These are phyloP conservation scores for Penstemon davidsonii DNA, from an alignment of 257 asterid species.

Conservation along the genomic window DNA sequence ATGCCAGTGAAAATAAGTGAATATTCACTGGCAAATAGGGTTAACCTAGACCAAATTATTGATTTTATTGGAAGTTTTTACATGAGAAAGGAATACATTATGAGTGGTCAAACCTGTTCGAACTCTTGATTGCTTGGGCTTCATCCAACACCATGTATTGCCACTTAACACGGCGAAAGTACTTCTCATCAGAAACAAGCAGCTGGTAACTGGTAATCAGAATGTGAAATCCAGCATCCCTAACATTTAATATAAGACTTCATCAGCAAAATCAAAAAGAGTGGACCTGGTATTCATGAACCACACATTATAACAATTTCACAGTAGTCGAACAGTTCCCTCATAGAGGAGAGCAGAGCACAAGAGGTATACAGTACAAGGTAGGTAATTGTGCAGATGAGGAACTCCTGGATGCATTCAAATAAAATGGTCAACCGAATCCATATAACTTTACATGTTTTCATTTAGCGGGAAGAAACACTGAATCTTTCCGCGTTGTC, in stretches of 20 bases:
- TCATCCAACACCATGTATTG: constrained; percentile 99
- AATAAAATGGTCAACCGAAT: not conserved
- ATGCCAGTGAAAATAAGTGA: constrained; percentile 2
- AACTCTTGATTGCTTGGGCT: constrained; percentile 97
- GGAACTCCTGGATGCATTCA: not conserved
- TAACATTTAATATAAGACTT: constrained; percentile 35
- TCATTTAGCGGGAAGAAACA: too few species aligned
- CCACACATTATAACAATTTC: constrained; percentile 3
- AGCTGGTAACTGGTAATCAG: constrained; percentile 97
- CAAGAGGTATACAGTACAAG: constrained; percentile 3
- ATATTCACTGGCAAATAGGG: constrained; percentile 1
- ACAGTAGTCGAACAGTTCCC: not conserved
- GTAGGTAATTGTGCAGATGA: constrained; percentile 2
- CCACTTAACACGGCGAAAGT: constrained; percentile 95
- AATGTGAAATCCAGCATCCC: constrained; percentile 98
- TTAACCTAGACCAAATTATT: not conserved
- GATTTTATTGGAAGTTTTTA: constrained; percentile 10
- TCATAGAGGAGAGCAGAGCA: not conserved
- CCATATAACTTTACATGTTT: not conserved
- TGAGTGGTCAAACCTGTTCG: constrained; percentile 65
- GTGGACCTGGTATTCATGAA: not conserved
- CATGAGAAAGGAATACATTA: constrained; percentile 1
- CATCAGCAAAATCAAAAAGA: constrained; percentile 19
- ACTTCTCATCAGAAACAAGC: constrained; percentile 87
- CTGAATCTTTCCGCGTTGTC: too few species aligned